Percentiles rank a stretch among this genome's conserved stretches.
phyloP scores from a whole-genome alignment of 2,329 filamentous ascomycete species.

The Sporothrix schenckii region DNA sequence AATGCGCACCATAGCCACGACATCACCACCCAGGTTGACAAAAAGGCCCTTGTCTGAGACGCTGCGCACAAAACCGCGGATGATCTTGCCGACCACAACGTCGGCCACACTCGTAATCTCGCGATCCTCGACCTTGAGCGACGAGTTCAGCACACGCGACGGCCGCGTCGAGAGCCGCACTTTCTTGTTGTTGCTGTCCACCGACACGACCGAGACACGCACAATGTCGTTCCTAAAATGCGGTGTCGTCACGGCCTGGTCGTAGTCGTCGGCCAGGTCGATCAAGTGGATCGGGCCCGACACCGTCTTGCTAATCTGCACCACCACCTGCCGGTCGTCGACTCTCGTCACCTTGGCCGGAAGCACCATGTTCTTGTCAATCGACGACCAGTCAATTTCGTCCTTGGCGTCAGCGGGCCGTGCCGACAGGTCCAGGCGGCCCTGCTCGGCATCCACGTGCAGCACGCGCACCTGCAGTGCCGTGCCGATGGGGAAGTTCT shows the following conservation, averaged over 20 bases:
- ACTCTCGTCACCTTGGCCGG: conserved; percentile 83
- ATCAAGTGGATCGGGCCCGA: conserved; percentile 79
- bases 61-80: conserved; percentile 90
- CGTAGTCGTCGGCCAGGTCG: conserved; percentile 85
- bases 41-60: conserved; percentile 89
- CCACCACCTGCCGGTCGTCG: conserved; percentile 78
- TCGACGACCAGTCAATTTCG: conserved; percentile 66
- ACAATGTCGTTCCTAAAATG: conserved; percentile 85
- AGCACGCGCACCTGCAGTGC: conserved; percentile 81
- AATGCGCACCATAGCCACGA: conserved; percentile 82
- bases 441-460: conserved; percentile 70
- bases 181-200: conserved; percentile 84
- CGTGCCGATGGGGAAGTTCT: conserved; percentile 87
- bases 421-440: conserved; percentile 81
- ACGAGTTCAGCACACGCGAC: conserved; percentile 86
- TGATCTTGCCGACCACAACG: conserved; percentile 73
- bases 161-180: conserved; percentile 80
- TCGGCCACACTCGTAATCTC: conserved; percentile 74
- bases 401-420: conserved; percentile 61
- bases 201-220: conserved; percentile 78
- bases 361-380: conserved; percentile 79
- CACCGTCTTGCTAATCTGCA: conserved; percentile 80
- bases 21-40: conserved; percentile 76
- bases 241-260: conserved; percentile 72
- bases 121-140: conserved; percentile 75